These are phyloP conservation scores for Pythium pectinolyticum DNA, from an alignment of 352 stramenopile species.

Conservation along the genomic window DNA sequence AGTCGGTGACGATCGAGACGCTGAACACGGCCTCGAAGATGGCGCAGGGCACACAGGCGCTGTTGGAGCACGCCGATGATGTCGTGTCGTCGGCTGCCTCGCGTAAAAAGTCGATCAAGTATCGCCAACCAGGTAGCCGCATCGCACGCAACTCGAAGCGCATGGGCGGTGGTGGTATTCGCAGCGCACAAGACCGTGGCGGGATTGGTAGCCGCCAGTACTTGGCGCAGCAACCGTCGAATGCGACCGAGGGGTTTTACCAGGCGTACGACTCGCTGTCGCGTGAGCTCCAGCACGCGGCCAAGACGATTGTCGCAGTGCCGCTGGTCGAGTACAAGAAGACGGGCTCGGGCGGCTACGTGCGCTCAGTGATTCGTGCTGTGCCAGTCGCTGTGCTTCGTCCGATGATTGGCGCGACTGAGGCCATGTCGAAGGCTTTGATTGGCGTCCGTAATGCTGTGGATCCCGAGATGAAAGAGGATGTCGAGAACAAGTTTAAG, in stretches of 20 bases:
- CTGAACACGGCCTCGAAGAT: constrained; percentile 85
- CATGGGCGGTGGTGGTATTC: constrained; percentile 78
- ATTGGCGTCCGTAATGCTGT: constrained; percentile 87
- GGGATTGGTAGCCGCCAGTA: constrained; percentile 84
- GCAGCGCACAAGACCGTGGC: constrained; percentile 64
- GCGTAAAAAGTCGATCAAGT: constrained; percentile 74
- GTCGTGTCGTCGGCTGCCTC: constrained; percentile 70
- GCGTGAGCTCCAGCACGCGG: constrained; percentile 77
- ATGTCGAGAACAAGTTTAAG: constrained; percentile 93
- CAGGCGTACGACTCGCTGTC: constrained; percentile 87
- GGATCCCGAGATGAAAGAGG: constrained; percentile 87
- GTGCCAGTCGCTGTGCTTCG: constrained; percentile 82
- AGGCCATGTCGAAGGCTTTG: constrained; percentile 83
- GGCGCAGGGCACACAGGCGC: constrained; percentile 75
- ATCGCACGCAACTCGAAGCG: constrained; percentile 80
- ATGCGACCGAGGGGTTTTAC: constrained; percentile 74
- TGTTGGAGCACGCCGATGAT: constrained; percentile 83
- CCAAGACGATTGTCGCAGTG: constrained; percentile 88
- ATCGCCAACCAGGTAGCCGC: constrained; percentile 71
- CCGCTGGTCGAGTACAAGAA: constrained; percentile 91
- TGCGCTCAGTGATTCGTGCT: constrained; percentile 85
- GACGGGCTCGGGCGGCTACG: constrained; percentile 86
- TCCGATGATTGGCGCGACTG: constrained; percentile 86
- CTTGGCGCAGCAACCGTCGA: constrained; percentile 78
- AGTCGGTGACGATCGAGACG: constrained; percentile 87